Percentiles rank a stretch among this genome's conserved stretches.
These are phyloP conservation scores for Citrus sinensis DNA, from an alignment of 345 rosid genomes.

Conservation along the genomic window DNA sequence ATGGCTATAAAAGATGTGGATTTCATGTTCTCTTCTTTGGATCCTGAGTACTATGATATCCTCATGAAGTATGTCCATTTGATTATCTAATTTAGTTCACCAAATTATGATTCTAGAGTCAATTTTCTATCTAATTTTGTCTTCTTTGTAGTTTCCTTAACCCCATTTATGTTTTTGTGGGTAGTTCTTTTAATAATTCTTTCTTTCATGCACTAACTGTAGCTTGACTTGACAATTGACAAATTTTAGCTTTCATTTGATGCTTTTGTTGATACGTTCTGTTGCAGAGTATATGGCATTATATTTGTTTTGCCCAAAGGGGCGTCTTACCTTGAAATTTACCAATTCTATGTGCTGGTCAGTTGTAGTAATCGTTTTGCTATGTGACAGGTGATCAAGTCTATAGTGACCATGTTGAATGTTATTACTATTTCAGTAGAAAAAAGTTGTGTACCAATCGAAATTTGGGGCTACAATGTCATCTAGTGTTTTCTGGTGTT, in stretches of 20 bases:
- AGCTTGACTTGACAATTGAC: background rate
- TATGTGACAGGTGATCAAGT: background rate
- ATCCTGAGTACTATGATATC: slow-evolving; percentile 87
- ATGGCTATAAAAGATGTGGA: slow-evolving; percentile 94
- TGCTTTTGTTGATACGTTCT: too few species aligned
- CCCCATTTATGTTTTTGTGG: background rate
- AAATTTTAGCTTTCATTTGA: background rate
- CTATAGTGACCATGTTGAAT: background rate
- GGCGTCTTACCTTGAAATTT: background rate
- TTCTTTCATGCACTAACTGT: background rate
- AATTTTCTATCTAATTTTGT: background rate
- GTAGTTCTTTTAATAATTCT: background rate
- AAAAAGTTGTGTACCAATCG: background rate
- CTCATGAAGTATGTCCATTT: slow-evolving; percentile 76
- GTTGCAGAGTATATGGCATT: too few species aligned
- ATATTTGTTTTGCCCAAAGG: too few species aligned
- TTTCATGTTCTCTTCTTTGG: slow-evolving; percentile 72
- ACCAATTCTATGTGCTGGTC: background rate
- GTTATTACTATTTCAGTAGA: background rate
- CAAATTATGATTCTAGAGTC: background rate
- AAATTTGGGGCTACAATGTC: background rate
- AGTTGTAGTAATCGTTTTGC: background rate
- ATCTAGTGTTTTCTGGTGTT: background rate
- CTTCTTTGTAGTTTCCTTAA: background rate
- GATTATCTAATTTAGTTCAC: background rate